Conservation (phyloP, 2,329 filamentous ascomycete genomes). For the Cordyceps javanica region DNA sequence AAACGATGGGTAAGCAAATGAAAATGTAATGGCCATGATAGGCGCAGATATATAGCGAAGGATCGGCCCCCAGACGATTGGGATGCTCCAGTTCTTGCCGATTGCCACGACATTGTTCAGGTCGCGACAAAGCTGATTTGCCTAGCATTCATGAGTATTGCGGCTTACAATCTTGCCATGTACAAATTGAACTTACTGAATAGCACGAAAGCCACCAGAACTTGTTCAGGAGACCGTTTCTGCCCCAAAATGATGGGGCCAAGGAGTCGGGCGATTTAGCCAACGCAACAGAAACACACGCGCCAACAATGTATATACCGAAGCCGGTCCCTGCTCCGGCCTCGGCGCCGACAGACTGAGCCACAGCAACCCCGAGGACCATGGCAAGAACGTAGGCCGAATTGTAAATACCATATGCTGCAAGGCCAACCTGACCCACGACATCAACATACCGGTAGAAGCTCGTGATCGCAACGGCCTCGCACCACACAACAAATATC, state of each 20-base stretch:
- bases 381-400: constrained; percentile 42
- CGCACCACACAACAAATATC: constrained; percentile 44
- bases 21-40: constrained; percentile 39
- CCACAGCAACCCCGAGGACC: constrained; percentile 40
- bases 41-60: constrained; percentile 39
- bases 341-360: constrained; percentile 33
- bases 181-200: constrained; percentile 35
- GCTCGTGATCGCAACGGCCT: constrained; percentile 44
- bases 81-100: constrained; percentile 47
- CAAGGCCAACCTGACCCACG: constrained; percentile 31
- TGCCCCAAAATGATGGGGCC: constrained; percentile 37
- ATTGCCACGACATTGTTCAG: constrained; percentile 42
- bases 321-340: constrained; percentile 43
- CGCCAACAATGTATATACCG: constrained; percentile 38
- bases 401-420: constrained; percentile 37
- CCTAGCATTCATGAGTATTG: constrained; percentile 25
- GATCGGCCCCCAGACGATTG: constrained; percentile 37
- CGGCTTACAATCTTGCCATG: fast-evolving
- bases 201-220: constrained; percentile 48
- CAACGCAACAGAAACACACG: constrained; percentile 28
- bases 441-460: constrained; percentile 43
- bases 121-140: constrained; percentile 45
- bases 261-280: constrained; percentile 31
- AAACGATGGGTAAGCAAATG: constrained; percentile 40
- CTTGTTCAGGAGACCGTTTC: constrained; percentile 28